These are phyloP conservation scores for Mortierella sp. DNA, from an alignment of 371 early-diverging fungal genomes.

Conservation along the genomic window DNA sequence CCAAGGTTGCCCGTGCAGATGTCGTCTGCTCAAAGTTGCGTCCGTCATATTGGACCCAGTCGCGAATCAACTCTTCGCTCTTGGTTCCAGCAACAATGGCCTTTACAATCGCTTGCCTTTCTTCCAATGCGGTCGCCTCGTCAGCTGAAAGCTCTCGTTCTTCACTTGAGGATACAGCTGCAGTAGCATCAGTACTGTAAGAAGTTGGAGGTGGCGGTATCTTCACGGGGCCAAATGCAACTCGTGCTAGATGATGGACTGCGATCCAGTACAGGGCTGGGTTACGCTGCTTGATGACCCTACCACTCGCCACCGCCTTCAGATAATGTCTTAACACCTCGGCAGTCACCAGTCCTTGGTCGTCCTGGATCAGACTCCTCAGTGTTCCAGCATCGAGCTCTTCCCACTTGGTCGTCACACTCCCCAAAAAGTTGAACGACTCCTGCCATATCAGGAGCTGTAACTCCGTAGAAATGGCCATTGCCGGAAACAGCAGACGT, in stretches of 20 bases:
- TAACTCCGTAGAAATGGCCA: slow-evolving; percentile 47
- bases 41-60: slow-evolving; percentile 50
- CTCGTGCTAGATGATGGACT: slow-evolving; percentile 49
- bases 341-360: slow-evolving; percentile 17
- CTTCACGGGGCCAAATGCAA: slow-evolving; percentile 33
- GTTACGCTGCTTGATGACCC: slow-evolving; percentile 54
- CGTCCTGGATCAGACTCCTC: slow-evolving; percentile 30
- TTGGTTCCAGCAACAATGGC: slow-evolving; percentile 34
- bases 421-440: slow-evolving; percentile 59
- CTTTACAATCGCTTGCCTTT: slow-evolving; percentile 28
- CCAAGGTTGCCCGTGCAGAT: background rate
- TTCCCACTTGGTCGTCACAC: slow-evolving; percentile 44
- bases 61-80: slow-evolving; percentile 42
- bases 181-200: background rate
- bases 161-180: background rate
- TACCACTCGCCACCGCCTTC: slow-evolving; percentile 44
- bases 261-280: slow-evolving; percentile 56
- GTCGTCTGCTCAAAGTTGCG: slow-evolving; percentile 29
- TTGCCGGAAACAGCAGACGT: slow-evolving; percentile 62
- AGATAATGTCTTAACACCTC: slow-evolving; percentile 47
- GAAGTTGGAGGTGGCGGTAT: slow-evolving; percentile 8
- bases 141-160: slow-evolving; percentile 6
- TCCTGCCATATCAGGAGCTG: slow-evolving; percentile 41
- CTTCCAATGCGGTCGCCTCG: slow-evolving; percentile 19
- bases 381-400: slow-evolving; percentile 38